These are phyloP conservation scores for Debaryomyces psychrophilus DNA, from an alignment of 1,139 yeast genomes.

Conservation along the genomic window DNA sequence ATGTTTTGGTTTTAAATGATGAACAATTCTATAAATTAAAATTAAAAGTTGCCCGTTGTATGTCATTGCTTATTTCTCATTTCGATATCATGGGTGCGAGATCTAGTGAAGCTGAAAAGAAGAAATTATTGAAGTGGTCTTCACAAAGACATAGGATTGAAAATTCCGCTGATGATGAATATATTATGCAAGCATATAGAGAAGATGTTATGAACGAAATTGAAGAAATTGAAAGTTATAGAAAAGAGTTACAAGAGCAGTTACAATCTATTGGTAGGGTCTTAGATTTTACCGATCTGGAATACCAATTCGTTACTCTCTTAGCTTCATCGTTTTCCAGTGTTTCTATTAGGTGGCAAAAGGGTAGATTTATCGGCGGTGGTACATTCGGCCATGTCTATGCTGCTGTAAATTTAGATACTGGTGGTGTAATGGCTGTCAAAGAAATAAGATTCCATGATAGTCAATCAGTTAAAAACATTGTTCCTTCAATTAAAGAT, in stretches of 20 bases:
- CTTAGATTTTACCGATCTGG: constrained; percentile 82
- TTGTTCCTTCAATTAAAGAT: constrained; percentile 87
- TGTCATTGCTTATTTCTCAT: constrained; percentile 90
- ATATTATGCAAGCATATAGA: constrained; percentile 54
- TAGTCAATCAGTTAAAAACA: constrained; percentile 78
- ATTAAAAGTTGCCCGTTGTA: constrained; percentile 89
- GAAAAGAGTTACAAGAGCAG: constrained; percentile 54
- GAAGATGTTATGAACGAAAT: constrained; percentile 64
- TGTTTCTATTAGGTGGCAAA: constrained; percentile 96
- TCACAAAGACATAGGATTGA: constrained; percentile 51
- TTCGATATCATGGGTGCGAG: constrained; percentile 99
- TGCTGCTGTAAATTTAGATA: constrained; percentile 89
- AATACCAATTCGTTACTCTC: constrained; percentile 82
- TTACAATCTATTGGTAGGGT: constrained; percentile 78
- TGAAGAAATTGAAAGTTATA: constrained; percentile 56
- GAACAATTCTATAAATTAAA: constrained; percentile 75
- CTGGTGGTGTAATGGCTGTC: constrained; percentile 96
- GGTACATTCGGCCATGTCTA: constrained; percentile 96
- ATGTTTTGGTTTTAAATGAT: constrained; percentile 77
- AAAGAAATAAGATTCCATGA: constrained; percentile 93
- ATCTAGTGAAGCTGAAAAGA: constrained; percentile 78
- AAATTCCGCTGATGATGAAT: constrained; percentile 64
- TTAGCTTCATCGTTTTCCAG: constrained; percentile 89
- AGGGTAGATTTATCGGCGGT: constrained; percentile 90
- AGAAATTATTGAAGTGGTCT: constrained; percentile 54